Conservation (phyloP, 305 asterid genomes). For the Petunia hybrid region DNA sequence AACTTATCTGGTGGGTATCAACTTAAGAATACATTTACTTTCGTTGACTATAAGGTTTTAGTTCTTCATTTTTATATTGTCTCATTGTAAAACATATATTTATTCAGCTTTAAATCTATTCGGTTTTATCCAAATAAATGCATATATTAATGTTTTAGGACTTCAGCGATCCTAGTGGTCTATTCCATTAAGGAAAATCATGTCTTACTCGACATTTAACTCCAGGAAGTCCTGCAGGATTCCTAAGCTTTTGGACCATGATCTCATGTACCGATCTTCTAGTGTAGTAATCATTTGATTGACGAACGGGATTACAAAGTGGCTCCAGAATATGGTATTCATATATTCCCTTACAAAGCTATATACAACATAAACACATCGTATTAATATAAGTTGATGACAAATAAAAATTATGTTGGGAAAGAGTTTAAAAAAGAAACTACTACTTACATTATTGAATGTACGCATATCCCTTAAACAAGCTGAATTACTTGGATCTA, state of each 20-base stretch:
- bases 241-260: not conserved
- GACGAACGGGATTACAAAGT: not conserved
- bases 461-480: not conserved
- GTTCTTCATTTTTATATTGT: too few species aligned
- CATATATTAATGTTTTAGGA: not conserved
- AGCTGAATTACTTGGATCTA: not conserved
- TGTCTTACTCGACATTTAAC: conserved; percentile 23
- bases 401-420: not conserved
- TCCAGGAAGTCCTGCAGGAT: conserved; percentile 20
- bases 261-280: too few species aligned
- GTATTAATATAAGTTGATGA: too few species aligned
- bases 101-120: too few species aligned
- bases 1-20: too few species aligned
- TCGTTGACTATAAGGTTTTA: too few species aligned
- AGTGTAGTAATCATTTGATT: not conserved
- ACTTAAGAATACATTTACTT: too few species aligned
- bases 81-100: too few species aligned
- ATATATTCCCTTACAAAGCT: not conserved
- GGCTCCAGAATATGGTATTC: not conserved
- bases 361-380: not conserved
- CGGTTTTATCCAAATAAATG: not conserved
- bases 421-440: not conserved
- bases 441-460: not conserved
- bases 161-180: too few species aligned
- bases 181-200: not conserved